Base-by-base conservation (phyloP, 2,329 filamentous ascomycete genomes). In the Sphaceloma murrayae region DNA sequence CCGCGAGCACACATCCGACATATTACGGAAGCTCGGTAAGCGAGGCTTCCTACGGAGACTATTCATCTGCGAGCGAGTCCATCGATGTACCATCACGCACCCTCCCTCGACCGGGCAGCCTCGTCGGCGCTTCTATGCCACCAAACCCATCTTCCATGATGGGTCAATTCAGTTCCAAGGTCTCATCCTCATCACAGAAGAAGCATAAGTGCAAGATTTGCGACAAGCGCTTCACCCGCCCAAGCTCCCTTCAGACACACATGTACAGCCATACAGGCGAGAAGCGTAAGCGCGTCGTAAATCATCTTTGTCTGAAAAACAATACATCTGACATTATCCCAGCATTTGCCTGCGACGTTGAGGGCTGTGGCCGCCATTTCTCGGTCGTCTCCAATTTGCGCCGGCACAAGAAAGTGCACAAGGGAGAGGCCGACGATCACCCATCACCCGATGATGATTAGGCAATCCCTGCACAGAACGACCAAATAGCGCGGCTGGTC, bases 141-240 rank as follows among this genome's bases (percentile, higher is more conserved):
- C 86, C 87, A 1, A 86, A 86, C 13, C 88, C 87, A 1, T 85
- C 93, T 60, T 93, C 88, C 0, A 95, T 98, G 87, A 98, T 98
- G 91, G 80, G 86, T 43, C 88, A 94, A 57, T 96, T 96, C 68
- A 95, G 85, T 66, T 95, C 89, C 51, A 95, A 95, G 67, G 81
- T 95, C 43, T 88, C 87, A 0, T 88, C 85, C 13, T 94, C 86
- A 67, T 91, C 89, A 7, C 87, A 95, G 62, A 96, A 96, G 78
- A 96, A 96, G 73, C 91, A 96, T 70, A 95, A 95, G 72, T 96
- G 89, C 76, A 95, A 94, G 68, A 85, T 96, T 48, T 96, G 89
- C 70, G 89, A 95, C 66, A 95, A 96, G 74, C 80, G 89, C 32
- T 96, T 96, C 63, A 95, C 89, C 2, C 77, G 89, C 45, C 89